Evolutionary conservation across 1,139 yeast species (phyloP), one percentile per base, ranked within the genome.

Genomic region (Blastobotrys apis): DNA sequence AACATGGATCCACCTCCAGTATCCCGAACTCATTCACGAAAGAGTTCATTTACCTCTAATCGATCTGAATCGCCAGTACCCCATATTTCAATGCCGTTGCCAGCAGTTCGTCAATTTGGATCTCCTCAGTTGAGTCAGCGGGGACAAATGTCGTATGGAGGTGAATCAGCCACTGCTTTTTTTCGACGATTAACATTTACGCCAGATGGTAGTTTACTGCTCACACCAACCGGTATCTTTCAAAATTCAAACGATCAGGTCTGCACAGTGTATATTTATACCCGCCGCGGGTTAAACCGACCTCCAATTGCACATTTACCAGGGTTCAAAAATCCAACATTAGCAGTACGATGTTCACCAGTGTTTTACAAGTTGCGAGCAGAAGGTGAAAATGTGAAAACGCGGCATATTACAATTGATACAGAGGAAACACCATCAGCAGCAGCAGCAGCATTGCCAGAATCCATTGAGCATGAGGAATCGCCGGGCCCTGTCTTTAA

Each of bases 101-200:
- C 74, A 1, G 74, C 75, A 0, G 70, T 71, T 3, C 58, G 66
- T 32, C 64, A 64, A 33, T 54, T 64, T 38, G 66, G 60, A 29
- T 65, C 73, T 25, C 64, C 64, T 44, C 47, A 42, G 32, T 26
- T 37, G 2, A 29, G 44, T 21, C 30, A 22, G 19, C 41, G 33
- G n/a, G 45, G 49, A 5, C 32, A 32, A 33, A 48, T 53, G 53
- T 59, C 85, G 20, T 88, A 84, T 59, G 94, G 87, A 57, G 80
- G 90, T 49, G 98, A 92, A 57, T 80, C 95, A 0, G 71, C 90
- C 29, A 87, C 87, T 46, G 84, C 96, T 1, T 92, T 94, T 60
- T 92, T 92, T 69, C 72, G 99, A 50, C 69, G 98, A 47, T 70
- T 90, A 47, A 65, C 81, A 1, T 87, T 88, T 58, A 82, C 97